These are phyloP conservation scores for Termitomyces sp. DNA, from an alignment of 1,284 basidiomycete genomes.

Conservation along the genomic window DNA sequence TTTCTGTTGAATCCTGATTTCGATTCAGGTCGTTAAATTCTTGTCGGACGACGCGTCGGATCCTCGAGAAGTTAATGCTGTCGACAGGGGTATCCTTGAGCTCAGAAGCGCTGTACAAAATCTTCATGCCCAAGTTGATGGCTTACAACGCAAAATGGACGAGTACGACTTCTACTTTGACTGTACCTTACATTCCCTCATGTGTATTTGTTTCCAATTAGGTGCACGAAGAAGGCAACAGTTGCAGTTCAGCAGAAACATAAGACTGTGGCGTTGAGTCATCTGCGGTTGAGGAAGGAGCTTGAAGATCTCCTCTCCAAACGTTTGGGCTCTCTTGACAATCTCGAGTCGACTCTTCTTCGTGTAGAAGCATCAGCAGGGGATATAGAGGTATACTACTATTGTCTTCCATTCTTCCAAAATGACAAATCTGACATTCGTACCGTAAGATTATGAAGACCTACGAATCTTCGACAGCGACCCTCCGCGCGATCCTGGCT, in stretches of 20 bases:
- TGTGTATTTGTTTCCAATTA: slow-evolving; percentile 25
- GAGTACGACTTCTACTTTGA: slow-evolving; percentile 38
- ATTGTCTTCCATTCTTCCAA: not conserved
- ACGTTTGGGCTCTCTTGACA: slow-evolving; percentile 69
- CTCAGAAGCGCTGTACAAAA: slow-evolving; percentile 63
- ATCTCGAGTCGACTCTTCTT: slow-evolving; percentile 71
- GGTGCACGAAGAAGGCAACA: slow-evolving; percentile 64
- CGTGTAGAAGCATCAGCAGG: slow-evolving; percentile 85
- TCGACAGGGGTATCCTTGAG: slow-evolving; percentile 74
- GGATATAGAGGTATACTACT: slow-evolving; percentile 70
- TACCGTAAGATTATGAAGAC: slow-evolving; percentile 73
- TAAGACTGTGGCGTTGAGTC: slow-evolving; percentile 68
- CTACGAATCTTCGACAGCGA: slow-evolving; percentile 77
- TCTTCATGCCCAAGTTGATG: slow-evolving; percentile 63
- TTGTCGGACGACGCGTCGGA: slow-evolving; percentile 34
- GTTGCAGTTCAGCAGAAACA: slow-evolving; percentile 63
- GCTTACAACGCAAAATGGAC: slow-evolving; percentile 62
- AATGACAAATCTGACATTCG: not conserved
- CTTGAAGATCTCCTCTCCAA: slow-evolving; percentile 76
- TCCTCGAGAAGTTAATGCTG: slow-evolving; percentile 51
- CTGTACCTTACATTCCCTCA: not conserved
- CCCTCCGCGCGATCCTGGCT: slow-evolving; percentile 70
- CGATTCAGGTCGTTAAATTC: slow-evolving; percentile 71
- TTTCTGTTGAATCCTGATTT: not conserved
- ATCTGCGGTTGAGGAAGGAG: slow-evolving; percentile 76